These are phyloP conservation scores for Eucalyptus tenuipes DNA, from an alignment of 345 rosid genomes.

Conservation along the genomic window DNA sequence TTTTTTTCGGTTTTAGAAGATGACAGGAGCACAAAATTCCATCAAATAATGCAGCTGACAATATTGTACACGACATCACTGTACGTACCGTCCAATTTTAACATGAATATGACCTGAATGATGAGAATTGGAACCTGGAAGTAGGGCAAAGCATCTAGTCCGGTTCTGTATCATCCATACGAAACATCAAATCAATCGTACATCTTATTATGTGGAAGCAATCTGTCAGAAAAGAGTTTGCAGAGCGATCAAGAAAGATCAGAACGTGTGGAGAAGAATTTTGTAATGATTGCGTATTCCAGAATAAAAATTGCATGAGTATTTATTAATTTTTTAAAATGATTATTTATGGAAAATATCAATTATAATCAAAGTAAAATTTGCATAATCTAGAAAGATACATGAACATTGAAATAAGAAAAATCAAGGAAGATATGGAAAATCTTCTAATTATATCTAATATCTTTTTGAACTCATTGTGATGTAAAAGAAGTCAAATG, in stretches of 20 bases:
- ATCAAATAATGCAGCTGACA: neutral
- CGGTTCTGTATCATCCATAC: neutral
- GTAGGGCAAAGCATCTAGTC: neutral
- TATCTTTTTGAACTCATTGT: neutral
- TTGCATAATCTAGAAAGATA: too few relatives aligned
- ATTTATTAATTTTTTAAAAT: neutral
- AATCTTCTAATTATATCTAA: neutral
- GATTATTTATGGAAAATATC: neutral
- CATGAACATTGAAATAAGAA: neutral
- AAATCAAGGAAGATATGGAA: neutral
- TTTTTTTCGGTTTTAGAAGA: neutral
- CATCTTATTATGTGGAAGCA: neutral
- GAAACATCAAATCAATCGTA: neutral
- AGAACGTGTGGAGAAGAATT: neutral
- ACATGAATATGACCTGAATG: neutral
- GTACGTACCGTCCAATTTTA: neutral
- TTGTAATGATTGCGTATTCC: neutral
- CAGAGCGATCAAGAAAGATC: neutral
- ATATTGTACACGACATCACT: neutral
- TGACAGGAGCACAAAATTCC: neutral
- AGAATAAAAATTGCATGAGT: neutral
- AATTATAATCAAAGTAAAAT: neutral
- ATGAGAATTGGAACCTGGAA: neutral
- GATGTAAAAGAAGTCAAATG: neutral
- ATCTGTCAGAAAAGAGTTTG: neutral